Base-by-base conservation (phyloP, 805 yeast species). In the Alloascoidea hylecoeti region DNA sequence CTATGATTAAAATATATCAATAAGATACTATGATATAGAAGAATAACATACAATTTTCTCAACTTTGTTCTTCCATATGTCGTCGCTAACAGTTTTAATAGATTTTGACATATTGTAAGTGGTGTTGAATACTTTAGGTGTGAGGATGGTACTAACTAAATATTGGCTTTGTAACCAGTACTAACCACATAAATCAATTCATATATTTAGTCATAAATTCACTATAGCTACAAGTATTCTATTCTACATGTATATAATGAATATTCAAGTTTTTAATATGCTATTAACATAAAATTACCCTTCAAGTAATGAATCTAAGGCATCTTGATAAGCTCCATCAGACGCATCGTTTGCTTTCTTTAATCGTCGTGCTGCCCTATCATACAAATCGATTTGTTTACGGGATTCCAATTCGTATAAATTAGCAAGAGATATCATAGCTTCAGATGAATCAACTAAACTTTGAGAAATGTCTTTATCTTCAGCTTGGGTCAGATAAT, bases 381-480 rank as follows among this genome's bases (percentile, higher is more conserved):
- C 55, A 53, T 88, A 88, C 37, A 69, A 60, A 3, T 63, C 48
- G 42, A 78, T 82, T 58, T 85, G 95, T 34, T 77, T 80, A 23
- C 61, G 58, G 38, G 78, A 65, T 17, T 78, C 85, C 17, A 71
- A 59, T 5, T 77, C 82, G 42, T 68, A 64, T 37, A 86, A 53
- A 48, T 86, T 88, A 13, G 88, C 96, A 46, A 82, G 59, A 13
- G 80, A 72, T 27, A 89, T 83, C 49, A 73, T 63, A 1, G 94
- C 88, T 55, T 89, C 97, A 1, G 96, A 95, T 35, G 81, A 67
- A 49, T 74, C 71, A 9, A 78, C 94, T 83, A 89, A 80, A 3
- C 80, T 65, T 41, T 77, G 78, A 0, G 94, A 94, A 33, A 79
- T 84, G 35, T 77, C 82, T 15, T 72, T 75, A 37, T 74, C 74